Percentiles rank a stretch among this genome's conserved stretches.
Conservation (phyloP, 495 filamentous ascomycete species). For the Xanthoparmelia taractica region DNA sequence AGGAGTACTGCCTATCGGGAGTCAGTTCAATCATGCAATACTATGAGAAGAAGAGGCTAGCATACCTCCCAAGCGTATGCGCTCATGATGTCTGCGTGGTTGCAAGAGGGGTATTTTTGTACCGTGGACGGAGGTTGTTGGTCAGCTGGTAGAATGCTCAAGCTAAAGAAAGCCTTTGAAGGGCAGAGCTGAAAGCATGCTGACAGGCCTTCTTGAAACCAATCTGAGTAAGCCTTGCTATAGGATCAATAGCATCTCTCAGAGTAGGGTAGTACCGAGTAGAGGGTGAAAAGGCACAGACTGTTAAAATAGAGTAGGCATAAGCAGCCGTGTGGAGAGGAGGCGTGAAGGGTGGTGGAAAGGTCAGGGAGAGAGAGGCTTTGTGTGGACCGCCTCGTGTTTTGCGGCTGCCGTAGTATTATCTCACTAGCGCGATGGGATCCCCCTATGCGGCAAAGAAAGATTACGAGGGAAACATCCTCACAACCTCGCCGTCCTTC, state of each 20-base stretch:
- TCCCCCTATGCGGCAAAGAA: conserved; percentile 20
- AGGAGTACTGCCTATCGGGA: conserved; percentile 60
- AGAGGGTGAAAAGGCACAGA: neutral
- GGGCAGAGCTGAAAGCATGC: neutral
- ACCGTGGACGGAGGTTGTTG: neutral
- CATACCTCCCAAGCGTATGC: conserved; percentile 14
- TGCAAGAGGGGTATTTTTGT: neutral
- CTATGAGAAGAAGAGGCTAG: neutral
- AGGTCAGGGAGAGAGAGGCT: neutral
- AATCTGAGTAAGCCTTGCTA: neutral
- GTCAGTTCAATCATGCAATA: neutral
- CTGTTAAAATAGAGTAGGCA: neutral
- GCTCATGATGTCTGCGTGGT: neutral
- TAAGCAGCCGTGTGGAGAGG: conserved; percentile 4
- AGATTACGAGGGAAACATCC: conserved; percentile 2
- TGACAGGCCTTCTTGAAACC: neutral
- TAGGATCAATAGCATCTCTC: neutral
- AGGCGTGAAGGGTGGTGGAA: neutral
- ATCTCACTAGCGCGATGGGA: conserved; percentile 6
- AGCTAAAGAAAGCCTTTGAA: neutral
- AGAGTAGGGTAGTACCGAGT: neutral
- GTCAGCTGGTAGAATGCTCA: neutral
- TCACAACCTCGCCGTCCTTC: conserved; percentile 4
- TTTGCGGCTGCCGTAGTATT: conserved; percentile 9
- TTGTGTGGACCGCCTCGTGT: conserved; percentile 17